Evolutionary conservation across 768 basidiomycete species (phyloP).

Genomic region (Boletus coccyginus): DNA sequence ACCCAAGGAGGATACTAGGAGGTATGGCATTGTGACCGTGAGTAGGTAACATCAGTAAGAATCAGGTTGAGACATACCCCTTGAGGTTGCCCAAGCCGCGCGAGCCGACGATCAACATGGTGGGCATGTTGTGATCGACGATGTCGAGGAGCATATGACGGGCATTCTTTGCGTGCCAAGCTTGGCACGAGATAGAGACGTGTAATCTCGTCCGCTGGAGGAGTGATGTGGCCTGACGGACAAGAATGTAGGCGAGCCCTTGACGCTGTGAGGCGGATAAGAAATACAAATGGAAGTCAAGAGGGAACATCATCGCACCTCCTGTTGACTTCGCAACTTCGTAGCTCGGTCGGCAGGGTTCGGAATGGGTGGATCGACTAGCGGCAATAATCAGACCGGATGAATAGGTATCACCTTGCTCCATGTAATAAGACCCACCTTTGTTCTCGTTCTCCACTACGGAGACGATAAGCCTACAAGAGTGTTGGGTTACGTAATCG

Average conservation of each 20-base stretch:
- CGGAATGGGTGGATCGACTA: constrained; percentile 68
- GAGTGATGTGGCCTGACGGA: constrained; percentile 84
- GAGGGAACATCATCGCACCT: constrained; percentile 47
- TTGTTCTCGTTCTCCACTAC: constrained; percentile 92
- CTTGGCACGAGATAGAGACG: constrained; percentile 87
- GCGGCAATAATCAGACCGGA: constrained; percentile 4
- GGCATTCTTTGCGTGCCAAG: constrained; percentile 95
- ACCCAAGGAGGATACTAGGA: constrained; percentile 83
- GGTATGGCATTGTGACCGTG: neutral
- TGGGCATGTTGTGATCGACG: constrained; percentile 82
- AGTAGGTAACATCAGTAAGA: neutral
- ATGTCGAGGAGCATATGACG: constrained; percentile 90
- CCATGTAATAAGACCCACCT: constrained; percentile 42
- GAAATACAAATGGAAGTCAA: constrained; percentile 5
- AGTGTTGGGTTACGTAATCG: neutral
- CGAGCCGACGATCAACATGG: constrained; percentile 95
- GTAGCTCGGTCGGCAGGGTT: constrained; percentile 70
- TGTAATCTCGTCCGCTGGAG: constrained; percentile 89
- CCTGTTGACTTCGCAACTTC: constrained; percentile 88
- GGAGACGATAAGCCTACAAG: constrained; percentile 69
- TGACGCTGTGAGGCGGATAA: constrained; percentile 58
- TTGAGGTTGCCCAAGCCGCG: constrained; percentile 85
- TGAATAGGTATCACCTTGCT: neutral
- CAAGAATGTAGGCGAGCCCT: constrained; percentile 82
- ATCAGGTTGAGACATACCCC: constrained; percentile 51